Conservation (phyloP, 1,139 yeast species). For the Sugiyamaella neomexicana region DNA sequence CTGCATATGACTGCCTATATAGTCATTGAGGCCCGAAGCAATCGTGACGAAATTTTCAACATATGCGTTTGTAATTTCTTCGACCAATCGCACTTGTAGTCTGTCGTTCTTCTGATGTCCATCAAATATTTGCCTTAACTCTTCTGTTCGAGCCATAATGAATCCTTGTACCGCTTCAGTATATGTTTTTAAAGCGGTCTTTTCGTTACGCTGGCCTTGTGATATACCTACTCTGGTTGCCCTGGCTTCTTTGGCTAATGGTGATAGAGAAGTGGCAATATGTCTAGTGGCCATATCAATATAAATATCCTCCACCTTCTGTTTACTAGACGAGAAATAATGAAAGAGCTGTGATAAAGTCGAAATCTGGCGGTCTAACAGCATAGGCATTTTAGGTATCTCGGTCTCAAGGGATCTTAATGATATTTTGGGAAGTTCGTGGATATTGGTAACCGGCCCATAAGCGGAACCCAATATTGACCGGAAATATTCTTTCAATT, state of each 20-base stretch:
- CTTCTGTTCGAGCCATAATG: constrained; percentile 36
- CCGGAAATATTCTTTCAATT: constrained; percentile 31
- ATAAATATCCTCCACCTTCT: constrained; percentile 47
- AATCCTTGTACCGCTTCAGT: constrained; percentile 54
- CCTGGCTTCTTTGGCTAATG: constrained; percentile 48
- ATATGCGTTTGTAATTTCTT: constrained; percentile 42
- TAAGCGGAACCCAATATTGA: constrained; percentile 27
- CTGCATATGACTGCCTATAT: constrained; percentile 27
- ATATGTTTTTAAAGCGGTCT: constrained; percentile 57
- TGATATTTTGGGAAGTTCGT: constrained; percentile 23
- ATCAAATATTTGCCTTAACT: constrained; percentile 27
- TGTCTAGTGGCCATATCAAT: constrained; percentile 50
- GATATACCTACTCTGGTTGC: constrained; percentile 30
- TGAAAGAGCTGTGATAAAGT: constrained; percentile 26
- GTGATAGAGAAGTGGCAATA: constrained; percentile 46
- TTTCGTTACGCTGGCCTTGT: constrained; percentile 41
- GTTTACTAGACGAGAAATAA: constrained; percentile 40
- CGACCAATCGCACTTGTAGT: constrained; percentile 29
- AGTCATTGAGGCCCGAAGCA: constrained; percentile 40
- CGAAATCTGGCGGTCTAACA: constrained; percentile 22
- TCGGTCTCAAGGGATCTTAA: constrained; percentile 9
- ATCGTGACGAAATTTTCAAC: constrained; percentile 42
- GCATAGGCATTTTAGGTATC: constrained; percentile 29
- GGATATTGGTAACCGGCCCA: constrained; percentile 31
- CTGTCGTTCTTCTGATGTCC: constrained; percentile 20